These are phyloP conservation scores for Aspergillus olivimuriae DNA, from an alignment of 495 filamentous ascomycete species.

Conservation along the genomic window DNA sequence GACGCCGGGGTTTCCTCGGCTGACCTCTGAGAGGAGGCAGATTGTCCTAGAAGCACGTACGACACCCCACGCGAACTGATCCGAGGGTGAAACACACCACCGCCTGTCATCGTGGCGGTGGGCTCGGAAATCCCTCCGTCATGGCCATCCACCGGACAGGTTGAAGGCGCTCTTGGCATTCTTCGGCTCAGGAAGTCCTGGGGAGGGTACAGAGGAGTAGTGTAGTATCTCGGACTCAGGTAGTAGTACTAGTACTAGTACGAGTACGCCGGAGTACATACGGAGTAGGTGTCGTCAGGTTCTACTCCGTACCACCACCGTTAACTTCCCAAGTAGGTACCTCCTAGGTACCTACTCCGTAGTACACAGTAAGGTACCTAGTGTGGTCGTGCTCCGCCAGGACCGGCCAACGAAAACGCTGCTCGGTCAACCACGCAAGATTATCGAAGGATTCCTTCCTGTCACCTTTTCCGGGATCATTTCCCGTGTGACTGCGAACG, in stretches of 20 bases:
- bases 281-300: too few relatives aligned
- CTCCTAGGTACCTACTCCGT: too few relatives aligned
- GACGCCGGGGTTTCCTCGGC: slow-evolving; percentile 1
- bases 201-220: not conserved
- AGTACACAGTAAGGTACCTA: too few relatives aligned
- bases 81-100: not conserved
- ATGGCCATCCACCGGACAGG: not conserved
- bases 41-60: not conserved
- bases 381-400: too few relatives aligned
- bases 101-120: not conserved
- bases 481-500: too few relatives aligned
- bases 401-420: too few relatives aligned
- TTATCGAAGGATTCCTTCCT: too few relatives aligned
- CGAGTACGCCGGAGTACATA: too few relatives aligned
- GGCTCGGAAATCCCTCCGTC: slow-evolving; percentile 1
- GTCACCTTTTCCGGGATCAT: too few relatives aligned
- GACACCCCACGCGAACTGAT: slow-evolving; percentile 1
- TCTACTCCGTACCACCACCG: too few relatives aligned
- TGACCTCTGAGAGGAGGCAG: not conserved
- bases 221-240: not conserved
- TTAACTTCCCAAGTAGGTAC: too few relatives aligned
- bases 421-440: too few relatives aligned
- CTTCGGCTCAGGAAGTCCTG: not conserved
- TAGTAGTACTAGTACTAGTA: not conserved
- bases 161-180: not conserved